Base-by-base conservation (phyloP, 2,329 filamentous ascomycete species). In the Claviceps sp. region DNA sequence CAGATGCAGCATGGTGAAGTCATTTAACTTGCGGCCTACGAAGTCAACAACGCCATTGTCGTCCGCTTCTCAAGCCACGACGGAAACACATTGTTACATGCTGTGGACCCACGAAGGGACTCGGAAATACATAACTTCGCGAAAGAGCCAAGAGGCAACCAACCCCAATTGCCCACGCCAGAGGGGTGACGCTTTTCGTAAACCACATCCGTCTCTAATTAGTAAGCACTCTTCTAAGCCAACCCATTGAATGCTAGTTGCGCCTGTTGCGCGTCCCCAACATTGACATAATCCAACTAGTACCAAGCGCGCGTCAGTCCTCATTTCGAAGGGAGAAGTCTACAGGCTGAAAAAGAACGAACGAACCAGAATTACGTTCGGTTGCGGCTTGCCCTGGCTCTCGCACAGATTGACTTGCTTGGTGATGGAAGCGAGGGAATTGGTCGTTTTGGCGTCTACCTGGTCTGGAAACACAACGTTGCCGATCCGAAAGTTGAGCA, bases 201-300 rank as follows among this genome's bases (percentile, higher is more conserved):
- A 42, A 7, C 14, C n/a, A 20, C 5, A 24, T 16, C 40, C 9
- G 14, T 26, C 11, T 26, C 34, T 4, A 18, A n/a, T n/a, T n/a
- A n/a, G n/a, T n/a, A n/a, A 38, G 13, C 46, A 46, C 7, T 7
- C 44, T 18, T 5, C 56, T 51, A 56, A 55, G 45, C 66, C 34
- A 71, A 41, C 3, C 62, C 66, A 40, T 73, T 73, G 6, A 73
- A 61, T 18, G 59, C 57, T 45, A 61, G 59, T 49, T 72, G 70
- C 18, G 63, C 67, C 18, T 61, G 57, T 26, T 71, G 66, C 11
- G 65, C 66, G 11, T 73, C 63, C 14, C 72, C 72, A 37, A 68
- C 47, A 42, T 67, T 62, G 37, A 72, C 64, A 55, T 66, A 74
- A 53, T 74, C 72, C 52, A 74, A 60, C 72, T 73, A 50, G n/a